These are phyloP conservation scores for Pichia heedii DNA, from an alignment of 805 yeast genomes.

Conservation along the genomic window DNA sequence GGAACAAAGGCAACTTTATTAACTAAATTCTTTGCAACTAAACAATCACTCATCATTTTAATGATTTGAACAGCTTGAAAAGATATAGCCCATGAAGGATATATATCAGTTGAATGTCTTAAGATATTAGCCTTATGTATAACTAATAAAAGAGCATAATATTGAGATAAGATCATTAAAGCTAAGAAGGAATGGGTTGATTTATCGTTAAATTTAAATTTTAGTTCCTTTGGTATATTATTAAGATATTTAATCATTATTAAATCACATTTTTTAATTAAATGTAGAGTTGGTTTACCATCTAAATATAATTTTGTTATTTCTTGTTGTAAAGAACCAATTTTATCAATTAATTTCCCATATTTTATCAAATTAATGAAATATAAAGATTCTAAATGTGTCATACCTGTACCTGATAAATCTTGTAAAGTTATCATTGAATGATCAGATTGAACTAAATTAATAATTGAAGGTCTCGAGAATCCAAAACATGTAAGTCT, in stretches of 20 bases:
- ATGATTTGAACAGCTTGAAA: slow-evolving; percentile 78
- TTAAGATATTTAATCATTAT: slow-evolving; percentile 72
- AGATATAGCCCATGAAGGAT: slow-evolving; percentile 70
- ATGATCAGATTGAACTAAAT: slow-evolving; percentile 66
- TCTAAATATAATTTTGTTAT: slow-evolving; percentile 53
- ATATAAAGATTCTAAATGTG: slow-evolving; percentile 42
- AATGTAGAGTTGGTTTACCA: slow-evolving; percentile 31
- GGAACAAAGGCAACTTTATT: slow-evolving; percentile 30
- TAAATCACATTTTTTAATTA: slow-evolving; percentile 56
- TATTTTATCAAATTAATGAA: slow-evolving; percentile 57
- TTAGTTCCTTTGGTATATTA: slow-evolving; percentile 52
- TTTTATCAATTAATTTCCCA: slow-evolving; percentile 63
- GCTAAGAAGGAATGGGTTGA: slow-evolving; percentile 46
- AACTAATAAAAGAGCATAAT: slow-evolving; percentile 63
- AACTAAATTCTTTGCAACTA: slow-evolving; percentile 47
- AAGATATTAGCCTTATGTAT: slow-evolving; percentile 63
- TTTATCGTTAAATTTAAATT: slow-evolving; percentile 49
- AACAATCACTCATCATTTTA: slow-evolving; percentile 48
- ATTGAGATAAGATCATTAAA: slow-evolving; percentile 55
- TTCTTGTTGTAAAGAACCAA: slow-evolving; percentile 59
- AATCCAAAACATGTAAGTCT: slow-evolving; percentile 60
- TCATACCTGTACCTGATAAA: slow-evolving; percentile 45
- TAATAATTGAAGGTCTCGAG: slow-evolving; percentile 64
- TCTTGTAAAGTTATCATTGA: slow-evolving; percentile 63
- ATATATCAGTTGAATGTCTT: slow-evolving; percentile 24